phyloP scores from a whole-genome alignment of 495 filamentous ascomycete species.

The Clohesyomyces aquaticus region DNA sequence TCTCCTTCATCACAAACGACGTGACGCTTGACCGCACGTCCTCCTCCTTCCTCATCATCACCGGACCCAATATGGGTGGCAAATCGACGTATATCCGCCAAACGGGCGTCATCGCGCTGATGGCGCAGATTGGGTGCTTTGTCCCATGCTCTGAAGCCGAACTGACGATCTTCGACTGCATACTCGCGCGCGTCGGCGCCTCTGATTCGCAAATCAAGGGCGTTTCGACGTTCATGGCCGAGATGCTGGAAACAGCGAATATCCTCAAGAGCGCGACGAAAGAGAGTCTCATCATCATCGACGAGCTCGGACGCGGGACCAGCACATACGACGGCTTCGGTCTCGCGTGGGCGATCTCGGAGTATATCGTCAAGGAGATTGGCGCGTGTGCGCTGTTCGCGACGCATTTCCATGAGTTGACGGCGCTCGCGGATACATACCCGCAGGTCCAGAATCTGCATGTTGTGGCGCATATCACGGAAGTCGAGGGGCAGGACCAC shows the following conservation, averaged over 20 bases:
- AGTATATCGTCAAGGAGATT: constrained; percentile 95
- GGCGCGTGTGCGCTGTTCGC: constrained; percentile 92
- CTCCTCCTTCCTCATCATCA: constrained; percentile 95
- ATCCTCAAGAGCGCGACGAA: constrained; percentile 96
- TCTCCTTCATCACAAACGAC: constrained; percentile 98
- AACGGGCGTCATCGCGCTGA: constrained; percentile 94
- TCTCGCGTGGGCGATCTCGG: constrained; percentile 96
- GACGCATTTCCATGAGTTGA: constrained; percentile 98
- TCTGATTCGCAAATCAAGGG: constrained; percentile 97
- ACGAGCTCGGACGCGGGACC: constrained; percentile 96
- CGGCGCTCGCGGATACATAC: constrained; percentile 81
- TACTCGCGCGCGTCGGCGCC: constrained; percentile 93
- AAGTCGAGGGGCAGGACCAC: constrained; percentile 42
- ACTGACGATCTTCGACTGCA: constrained; percentile 95
- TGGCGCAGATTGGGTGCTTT: constrained; percentile 97
- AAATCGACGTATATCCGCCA: constrained; percentile 99
- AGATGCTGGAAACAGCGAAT: constrained; percentile 98
- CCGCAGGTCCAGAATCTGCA: constrained; percentile 90
- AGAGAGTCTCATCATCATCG: constrained; percentile 95
- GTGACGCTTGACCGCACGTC: constrained; percentile 78
- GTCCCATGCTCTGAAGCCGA: constrained; percentile 91
- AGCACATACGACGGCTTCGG: constrained; percentile 99
- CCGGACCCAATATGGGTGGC: constrained; percentile 98
- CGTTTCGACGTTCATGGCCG: constrained; percentile 99
- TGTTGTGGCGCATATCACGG: constrained; percentile 91